Evolutionary conservation across 2,329 filamentous ascomycete species (phyloP), one percentile per base, ranked within the genome.

Genomic region (Alternaria ethzedia): DNA sequence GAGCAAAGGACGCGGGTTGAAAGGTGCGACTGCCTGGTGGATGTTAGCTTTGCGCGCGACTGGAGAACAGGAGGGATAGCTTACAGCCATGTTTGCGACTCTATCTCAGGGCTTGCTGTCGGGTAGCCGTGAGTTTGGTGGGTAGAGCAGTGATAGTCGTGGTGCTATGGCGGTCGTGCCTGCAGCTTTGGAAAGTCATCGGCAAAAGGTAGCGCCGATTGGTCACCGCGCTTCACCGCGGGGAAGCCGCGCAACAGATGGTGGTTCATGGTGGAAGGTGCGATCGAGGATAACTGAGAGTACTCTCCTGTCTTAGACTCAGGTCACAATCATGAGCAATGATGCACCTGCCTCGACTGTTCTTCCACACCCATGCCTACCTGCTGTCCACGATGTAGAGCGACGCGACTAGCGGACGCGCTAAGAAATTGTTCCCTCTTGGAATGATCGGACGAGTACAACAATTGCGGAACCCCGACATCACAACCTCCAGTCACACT

Each of bases 1-100:
- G 79, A 99, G 91, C 87, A 97, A 94, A 46, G 96, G 96, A 81
- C 95, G 93, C 78, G 96, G 96, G 87, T 99, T 99, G 78, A 98
- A 86, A 68, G 96, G 96, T 81, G 96, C 90, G 84, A 96, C 71
- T 51, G 71, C 68, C 74, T 77, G 54, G 6, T 12, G 5, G 3
- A 1, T 3, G 57, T 78, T 67, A 77, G 72, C 64, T n/a, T 36
- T 57, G 55, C 41, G 47, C 44, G 32, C 3, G n/a, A 25, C 4
- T 9, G 15, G 6, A 1, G 4, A 6, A 6, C 0, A 4, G 12
- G 30, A 10, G 9, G 12, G 21, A 20, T 26, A 23, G 56, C 64
- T 59, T 77, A 81, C 81, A 75, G 78, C 79, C 80, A 82, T 82
- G 61, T 50, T 80, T 71, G 68, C 64, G 64, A 70, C 64, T 49